phyloP scores from a whole-genome alignment of 495 filamentous ascomycete genomes.

The Monascus purpureus region DNA sequence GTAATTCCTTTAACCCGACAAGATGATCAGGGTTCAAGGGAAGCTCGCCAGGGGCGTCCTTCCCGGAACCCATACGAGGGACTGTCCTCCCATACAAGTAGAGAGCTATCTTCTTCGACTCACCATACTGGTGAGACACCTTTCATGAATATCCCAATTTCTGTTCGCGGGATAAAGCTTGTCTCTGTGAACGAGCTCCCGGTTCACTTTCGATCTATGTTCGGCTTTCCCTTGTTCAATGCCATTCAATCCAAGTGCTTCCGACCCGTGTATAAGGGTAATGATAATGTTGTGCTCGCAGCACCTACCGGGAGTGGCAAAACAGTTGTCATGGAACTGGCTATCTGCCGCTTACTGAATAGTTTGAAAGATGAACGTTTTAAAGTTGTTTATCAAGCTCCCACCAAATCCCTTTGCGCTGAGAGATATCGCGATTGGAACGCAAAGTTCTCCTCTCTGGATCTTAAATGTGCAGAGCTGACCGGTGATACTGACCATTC shows the following conservation, averaged over 20 bases:
- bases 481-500: slow-evolving; percentile 79
- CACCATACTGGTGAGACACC: background rate
- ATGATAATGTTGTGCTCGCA: slow-evolving; percentile 77
- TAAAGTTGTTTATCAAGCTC: slow-evolving; percentile 93
- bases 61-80: too few species aligned
- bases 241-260: slow-evolving; percentile 88
- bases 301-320: slow-evolving; percentile 93
- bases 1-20: background rate
- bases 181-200: slow-evolving; percentile 61
- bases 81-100: too few species aligned
- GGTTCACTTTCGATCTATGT: slow-evolving; percentile 62
- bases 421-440: slow-evolving; percentile 79
- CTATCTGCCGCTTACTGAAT: slow-evolving; percentile 68
- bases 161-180: slow-evolving; percentile 56
- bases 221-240: slow-evolving; percentile 76
- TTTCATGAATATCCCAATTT: slow-evolving; percentile 18
- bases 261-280: slow-evolving; percentile 48
- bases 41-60: background rate
- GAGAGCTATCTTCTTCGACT: too few species aligned
- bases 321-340: slow-evolving; percentile 80
- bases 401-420: slow-evolving; percentile 82
- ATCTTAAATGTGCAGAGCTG: slow-evolving; percentile 66
- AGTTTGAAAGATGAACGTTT: slow-evolving; percentile 50
- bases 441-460: slow-evolving; percentile 63
- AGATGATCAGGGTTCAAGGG: background rate